These are phyloP conservation scores for Helenozyma rhizophorensis DNA, from an alignment of 805 yeast genomes.

Conservation along the genomic window DNA sequence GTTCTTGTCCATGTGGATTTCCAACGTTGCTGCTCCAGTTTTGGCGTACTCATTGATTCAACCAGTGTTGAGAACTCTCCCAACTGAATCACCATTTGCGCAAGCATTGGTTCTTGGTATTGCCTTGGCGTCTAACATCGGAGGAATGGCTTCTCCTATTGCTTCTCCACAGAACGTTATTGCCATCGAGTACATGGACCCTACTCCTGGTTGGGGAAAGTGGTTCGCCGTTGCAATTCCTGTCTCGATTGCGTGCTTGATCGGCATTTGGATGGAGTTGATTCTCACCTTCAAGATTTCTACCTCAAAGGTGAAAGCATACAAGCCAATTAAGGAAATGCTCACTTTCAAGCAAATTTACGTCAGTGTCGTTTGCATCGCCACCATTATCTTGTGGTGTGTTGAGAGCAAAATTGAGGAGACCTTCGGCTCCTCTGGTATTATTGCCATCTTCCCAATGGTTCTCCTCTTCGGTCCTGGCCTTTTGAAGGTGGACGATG, in stretches of 20 bases:
- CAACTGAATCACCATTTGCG: conserved; percentile 71
- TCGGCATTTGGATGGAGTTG: conserved; percentile 71
- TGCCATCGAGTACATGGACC: conserved; percentile 81
- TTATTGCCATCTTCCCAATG: conserved; percentile 84
- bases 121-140: conserved; percentile 88
- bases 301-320: conserved; percentile 53
- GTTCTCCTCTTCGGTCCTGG: conserved; percentile 93
- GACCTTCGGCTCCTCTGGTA: conserved; percentile 93
- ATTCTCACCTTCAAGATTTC: conserved; percentile 58
- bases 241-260: conserved; percentile 57
- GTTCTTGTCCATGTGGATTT: conserved; percentile 90
- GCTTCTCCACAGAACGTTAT: conserved; percentile 95
- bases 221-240: conserved; percentile 93
- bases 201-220: conserved; percentile 78
- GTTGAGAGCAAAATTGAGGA: conserved; percentile 69
- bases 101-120: conserved; percentile 85
- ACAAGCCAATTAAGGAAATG: conserved; percentile 56
- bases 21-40: conserved; percentile 97
- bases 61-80: conserved; percentile 80
- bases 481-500: conserved; percentile 79
- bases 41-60: conserved; percentile 87
- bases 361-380: conserved; percentile 59
- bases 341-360: conserved; percentile 74
- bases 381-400: conserved; percentile 88
- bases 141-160: conserved; percentile 97